phyloP scores from a whole-genome alignment of 129 eudicot genomes.

The Logfia minima region DNA sequence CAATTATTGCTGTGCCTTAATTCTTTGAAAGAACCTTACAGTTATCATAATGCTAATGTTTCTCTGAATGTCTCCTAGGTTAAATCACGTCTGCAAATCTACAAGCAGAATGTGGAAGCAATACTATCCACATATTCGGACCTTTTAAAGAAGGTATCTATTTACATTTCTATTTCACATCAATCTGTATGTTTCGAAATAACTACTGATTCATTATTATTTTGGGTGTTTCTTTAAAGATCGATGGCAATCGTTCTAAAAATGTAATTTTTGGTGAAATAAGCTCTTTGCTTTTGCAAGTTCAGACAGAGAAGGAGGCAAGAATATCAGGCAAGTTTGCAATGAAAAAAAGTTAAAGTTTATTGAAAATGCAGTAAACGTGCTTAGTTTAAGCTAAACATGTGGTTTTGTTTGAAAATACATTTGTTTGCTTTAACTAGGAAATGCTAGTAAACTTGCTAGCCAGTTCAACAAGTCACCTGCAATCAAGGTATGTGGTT shows the following conservation, averaged over 20 bases:
- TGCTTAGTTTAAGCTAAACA: not conserved
- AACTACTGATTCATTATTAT: conserved; percentile 17
- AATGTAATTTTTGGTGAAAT: conserved; percentile 71
- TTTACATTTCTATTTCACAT: not conserved
- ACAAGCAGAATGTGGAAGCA: conserved; percentile 82
- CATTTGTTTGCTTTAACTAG: conserved; percentile 32
- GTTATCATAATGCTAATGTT: conserved; percentile 2
- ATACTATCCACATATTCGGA: conserved; percentile 54
- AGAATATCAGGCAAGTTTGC: conserved; percentile 47
- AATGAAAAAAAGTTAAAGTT: not conserved
- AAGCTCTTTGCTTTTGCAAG: conserved; percentile 47
- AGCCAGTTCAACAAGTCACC: conserved; percentile 46
- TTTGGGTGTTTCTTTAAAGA: conserved; percentile 38
- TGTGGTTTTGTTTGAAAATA: conserved; percentile 1
- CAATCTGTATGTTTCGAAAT: conserved; percentile 10
- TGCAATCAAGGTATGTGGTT: conserved; percentile 49
- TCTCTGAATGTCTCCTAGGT: conserved; percentile 49
- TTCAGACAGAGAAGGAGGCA: conserved; percentile 57
- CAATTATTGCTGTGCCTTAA: not conserved
- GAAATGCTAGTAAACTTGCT: conserved; percentile 45
- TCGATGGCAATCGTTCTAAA: conserved; percentile 87
- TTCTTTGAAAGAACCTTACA: not conserved
- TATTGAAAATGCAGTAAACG: not conserved
- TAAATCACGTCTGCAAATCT: conserved; percentile 79
- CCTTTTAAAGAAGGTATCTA: conserved; percentile 62